phyloP scores from a whole-genome alignment of 306 rosid species.

The Senna siamea region DNA sequence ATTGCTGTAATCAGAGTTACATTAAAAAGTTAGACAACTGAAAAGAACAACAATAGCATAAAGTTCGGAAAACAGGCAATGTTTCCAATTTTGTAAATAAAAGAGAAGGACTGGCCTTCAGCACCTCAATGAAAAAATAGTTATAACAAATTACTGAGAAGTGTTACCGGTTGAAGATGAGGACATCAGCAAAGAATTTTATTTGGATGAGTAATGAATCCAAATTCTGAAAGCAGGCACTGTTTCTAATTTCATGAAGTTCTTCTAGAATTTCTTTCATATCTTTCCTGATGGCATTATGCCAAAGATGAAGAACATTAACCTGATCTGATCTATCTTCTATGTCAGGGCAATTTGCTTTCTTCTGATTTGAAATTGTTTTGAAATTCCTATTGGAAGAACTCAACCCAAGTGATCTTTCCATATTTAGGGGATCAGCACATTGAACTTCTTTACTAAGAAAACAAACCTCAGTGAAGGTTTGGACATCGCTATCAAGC shows the following conservation, averaged over 20 bases:
- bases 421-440: conserved; percentile 41
- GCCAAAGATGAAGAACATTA: conserved; percentile 83
- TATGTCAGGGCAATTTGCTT: conserved; percentile 38
- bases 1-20: conserved; percentile 58
- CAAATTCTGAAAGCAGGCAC: conserved; percentile 51
- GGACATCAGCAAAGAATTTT: conserved; percentile 73
- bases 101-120: conserved; percentile 26
- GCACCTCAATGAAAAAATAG: conserved; percentile 24
- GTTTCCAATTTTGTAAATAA: background rate
- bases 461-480: conserved; percentile 30
- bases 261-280: conserved; percentile 61
- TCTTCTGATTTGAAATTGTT: conserved; percentile 41
- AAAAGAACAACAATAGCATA: background rate
- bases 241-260: conserved; percentile 57
- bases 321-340: conserved; percentile 58
- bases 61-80: too few species aligned
- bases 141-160: conserved; percentile 21
- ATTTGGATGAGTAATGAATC: conserved; percentile 68
- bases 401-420: conserved; percentile 43
- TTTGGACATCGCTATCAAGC: conserved; percentile 53
- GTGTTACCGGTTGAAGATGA: conserved; percentile 74
- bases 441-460: conserved; percentile 48
- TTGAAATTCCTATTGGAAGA: conserved; percentile 43
- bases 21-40: conserved; percentile 34
- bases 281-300: conserved; percentile 70